Evolutionary conservation across 805 yeast species (phyloP).

Genomic region (Wickerhamomyces silvicola): DNA sequence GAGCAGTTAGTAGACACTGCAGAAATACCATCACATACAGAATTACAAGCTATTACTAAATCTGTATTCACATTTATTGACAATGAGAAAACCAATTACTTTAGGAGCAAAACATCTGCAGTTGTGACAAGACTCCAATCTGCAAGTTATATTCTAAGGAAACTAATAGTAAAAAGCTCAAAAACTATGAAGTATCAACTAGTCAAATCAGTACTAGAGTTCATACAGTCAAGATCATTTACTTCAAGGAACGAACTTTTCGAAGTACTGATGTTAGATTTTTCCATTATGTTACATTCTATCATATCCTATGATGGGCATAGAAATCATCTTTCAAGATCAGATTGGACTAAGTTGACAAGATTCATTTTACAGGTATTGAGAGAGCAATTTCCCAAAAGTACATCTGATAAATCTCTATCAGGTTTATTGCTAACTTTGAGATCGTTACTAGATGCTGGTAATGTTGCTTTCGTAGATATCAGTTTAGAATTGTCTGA

Average conservation of each 20-base stretch:
- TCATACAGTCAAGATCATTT: slow-evolving; percentile 9
- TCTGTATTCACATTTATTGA: slow-evolving; percentile 25
- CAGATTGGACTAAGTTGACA: slow-evolving; percentile 11
- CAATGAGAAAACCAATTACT: slow-evolving; percentile 29
- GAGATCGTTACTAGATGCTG: slow-evolving; percentile 18
- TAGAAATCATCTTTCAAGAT: slow-evolving; percentile 13
- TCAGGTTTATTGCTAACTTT: slow-evolving; percentile 23
- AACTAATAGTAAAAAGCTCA: slow-evolving; percentile 9
- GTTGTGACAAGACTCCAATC: slow-evolving; percentile 26
- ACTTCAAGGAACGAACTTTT: slow-evolving; percentile 11
- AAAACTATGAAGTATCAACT: slow-evolving; percentile 11
- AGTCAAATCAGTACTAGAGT: slow-evolving; percentile 7
- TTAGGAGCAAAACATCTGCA: slow-evolving; percentile 20
- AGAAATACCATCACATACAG: slow-evolving; percentile 19
- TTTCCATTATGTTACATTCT: slow-evolving; percentile 22
- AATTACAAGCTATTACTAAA: slow-evolving; percentile 20
- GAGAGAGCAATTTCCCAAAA: slow-evolving; percentile 4
- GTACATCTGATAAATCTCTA: slow-evolving; percentile 21
- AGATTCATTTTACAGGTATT: slow-evolving; percentile 8
- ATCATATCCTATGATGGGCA: slow-evolving; percentile 18
- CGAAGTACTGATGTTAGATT: slow-evolving; percentile 25
- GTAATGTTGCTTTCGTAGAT: slow-evolving; percentile 18
- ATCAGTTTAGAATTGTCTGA: slow-evolving; percentile 15
- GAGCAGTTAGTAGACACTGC: slow-evolving; percentile 22
- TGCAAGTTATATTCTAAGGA: slow-evolving; percentile 28